These are phyloP conservation scores for Cytospora paraplurivora DNA, from an alignment of 2,329 filamentous ascomycete genomes.

Conservation along the genomic window DNA sequence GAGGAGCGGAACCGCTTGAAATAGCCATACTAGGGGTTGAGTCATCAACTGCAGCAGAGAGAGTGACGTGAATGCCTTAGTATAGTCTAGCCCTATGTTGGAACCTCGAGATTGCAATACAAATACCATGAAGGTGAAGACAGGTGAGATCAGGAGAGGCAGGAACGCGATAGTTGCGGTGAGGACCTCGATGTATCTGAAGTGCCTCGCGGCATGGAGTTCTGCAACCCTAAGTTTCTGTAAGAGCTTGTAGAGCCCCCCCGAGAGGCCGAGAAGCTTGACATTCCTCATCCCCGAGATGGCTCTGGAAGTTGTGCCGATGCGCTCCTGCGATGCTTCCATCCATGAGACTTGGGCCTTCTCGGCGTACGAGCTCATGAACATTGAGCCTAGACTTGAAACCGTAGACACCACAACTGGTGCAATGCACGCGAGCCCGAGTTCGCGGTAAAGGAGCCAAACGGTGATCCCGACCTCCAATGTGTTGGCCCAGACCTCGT, in stretches of 20 bases:
- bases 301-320: neutral
- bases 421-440: slow-evolving; percentile 29
- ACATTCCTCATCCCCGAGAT: neutral
- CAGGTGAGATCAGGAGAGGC: slow-evolving; percentile 3
- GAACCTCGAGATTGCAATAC: neutral
- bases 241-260: neutral
- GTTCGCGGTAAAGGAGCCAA: slow-evolving; percentile 30
- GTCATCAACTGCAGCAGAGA: neutral
- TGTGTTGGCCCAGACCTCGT: slow-evolving; percentile 35
- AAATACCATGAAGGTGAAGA: slow-evolving; percentile 7
- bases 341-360: slow-evolving; percentile 5
- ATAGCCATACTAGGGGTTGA: slow-evolving; percentile 1
- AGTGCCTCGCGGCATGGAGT: slow-evolving; percentile 1
- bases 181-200: slow-evolving; percentile 3
- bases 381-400: neutral
- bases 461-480: slow-evolving; percentile 29
- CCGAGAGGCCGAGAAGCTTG: slow-evolving; percentile 3
- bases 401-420: slow-evolving; percentile 9
- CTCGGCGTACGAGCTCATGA: slow-evolving; percentile 5
- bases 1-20: slow-evolving; percentile 1
- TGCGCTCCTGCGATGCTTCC: slow-evolving; percentile 3
- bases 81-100: neutral
- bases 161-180: neutral
- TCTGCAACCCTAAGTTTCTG: slow-evolving; percentile 2
- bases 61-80: neutral